Evolutionary conservation across 2,329 filamentous ascomycete genomes (phyloP), one percentile per base, ranked within the genome.

Genomic region (Fusarium sp.): DNA sequence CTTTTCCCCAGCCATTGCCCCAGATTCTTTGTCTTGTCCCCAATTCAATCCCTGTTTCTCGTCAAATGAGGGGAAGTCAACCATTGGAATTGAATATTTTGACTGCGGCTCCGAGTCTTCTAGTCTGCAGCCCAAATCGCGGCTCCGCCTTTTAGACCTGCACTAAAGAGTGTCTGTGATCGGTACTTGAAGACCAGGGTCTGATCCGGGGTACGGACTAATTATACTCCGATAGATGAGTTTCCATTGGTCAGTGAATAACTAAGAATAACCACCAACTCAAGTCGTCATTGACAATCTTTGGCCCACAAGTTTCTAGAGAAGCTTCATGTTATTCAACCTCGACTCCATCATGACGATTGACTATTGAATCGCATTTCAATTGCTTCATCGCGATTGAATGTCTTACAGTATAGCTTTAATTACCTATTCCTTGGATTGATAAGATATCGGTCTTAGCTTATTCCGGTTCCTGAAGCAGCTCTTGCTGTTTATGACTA

Each of bases 71-170:
- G 66, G 71, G 60, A 58, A 71, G 24, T n/a, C 27, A n/a, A 20
- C 32, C 48, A 32, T 52, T 52, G 32, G 48, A 27, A 52, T 27
- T n/a, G 32, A 51, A 32, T 46, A 40, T 52, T 46, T 60, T 69
- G 54, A 61, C 62, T 74, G 72, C 72, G 72, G 72, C 60, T 74
- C 72, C 72, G 72, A 70, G 59, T 53, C 44, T 74, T 59, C 22
- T 62, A 58, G 61, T 55, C 48, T 51, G 46, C 30, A 37, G 37
- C 70, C 72, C 71, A 74, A 73, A 72, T 59, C 72, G 72, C 72
- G 72, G 72, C 73, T 74, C 72, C 72, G 72, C 66, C 61, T 57
- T 69, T 70, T 72, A 67, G 70, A 59, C 46, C 55, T 46, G 41
- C 46, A 37, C 30, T 57, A 47, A 29, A n/a, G 46, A 54, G 45